These are phyloP conservation scores for Zymoseptoria pseudotritici DNA, from an alignment of 2,329 filamentous ascomycete species.

Conservation along the genomic window DNA sequence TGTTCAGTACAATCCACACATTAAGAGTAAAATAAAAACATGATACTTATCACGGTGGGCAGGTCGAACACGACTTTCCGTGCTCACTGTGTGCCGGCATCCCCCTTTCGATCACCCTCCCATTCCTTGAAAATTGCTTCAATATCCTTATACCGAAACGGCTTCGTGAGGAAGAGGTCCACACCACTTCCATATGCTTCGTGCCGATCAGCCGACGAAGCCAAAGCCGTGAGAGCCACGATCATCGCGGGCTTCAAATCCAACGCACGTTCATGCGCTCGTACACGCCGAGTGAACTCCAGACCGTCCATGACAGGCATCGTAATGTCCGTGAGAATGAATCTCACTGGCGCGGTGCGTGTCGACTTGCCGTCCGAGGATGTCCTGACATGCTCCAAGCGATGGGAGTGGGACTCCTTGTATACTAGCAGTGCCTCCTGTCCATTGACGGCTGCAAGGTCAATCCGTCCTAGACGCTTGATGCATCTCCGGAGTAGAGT, in stretches of 20 bases:
- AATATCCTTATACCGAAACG: constrained; percentile 8
- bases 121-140: background rate
- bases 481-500: constrained; percentile 22
- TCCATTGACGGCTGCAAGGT: constrained; percentile 39
- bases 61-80: too few species aligned
- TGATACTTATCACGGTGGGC: too few species aligned
- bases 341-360: background rate
- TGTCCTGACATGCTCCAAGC: background rate
- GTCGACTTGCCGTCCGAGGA: background rate
- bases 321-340: constrained; percentile 44
- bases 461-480: constrained; percentile 29
- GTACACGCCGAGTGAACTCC: constrained; percentile 24
- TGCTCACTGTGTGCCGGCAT: background rate
- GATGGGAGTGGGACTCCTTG: background rate
- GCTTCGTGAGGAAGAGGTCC: constrained; percentile 27
- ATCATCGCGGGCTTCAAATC: constrained; percentile 17
- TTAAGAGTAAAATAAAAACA: background rate
- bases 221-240: constrained; percentile 26
- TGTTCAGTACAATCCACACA: too few species aligned
- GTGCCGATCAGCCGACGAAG: constrained; percentile 16
- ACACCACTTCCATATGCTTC: constrained; percentile 25
- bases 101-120: background rate
- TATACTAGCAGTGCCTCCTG: constrained; percentile 37
- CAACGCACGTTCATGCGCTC: constrained; percentile 18
- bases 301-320: constrained; percentile 33